These are phyloP conservation scores for Suillus hirtellus DNA, from an alignment of 768 basidiomycete genomes.

Conservation along the genomic window DNA sequence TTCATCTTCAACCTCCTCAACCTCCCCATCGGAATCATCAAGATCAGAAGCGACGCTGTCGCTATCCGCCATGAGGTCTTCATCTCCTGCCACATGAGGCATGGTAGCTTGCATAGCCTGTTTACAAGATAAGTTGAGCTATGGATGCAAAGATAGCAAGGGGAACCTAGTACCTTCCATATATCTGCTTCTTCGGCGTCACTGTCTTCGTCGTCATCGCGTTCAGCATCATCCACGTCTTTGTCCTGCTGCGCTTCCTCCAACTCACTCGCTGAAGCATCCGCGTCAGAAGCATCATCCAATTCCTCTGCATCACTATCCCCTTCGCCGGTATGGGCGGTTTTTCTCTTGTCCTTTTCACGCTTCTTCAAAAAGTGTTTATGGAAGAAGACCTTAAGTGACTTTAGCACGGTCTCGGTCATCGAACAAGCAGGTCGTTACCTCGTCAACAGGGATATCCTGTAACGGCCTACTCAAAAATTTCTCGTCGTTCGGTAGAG, in stretches of 20 bases:
- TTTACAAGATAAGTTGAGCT: background rate
- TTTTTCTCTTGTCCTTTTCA: slow-evolving; percentile 50
- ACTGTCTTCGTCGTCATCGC: slow-evolving; percentile 18
- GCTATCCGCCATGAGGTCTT: slow-evolving; percentile 42
- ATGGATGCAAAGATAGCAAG: slow-evolving; percentile 4
- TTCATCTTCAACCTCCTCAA: slow-evolving; percentile 34
- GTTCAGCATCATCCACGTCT: slow-evolving; percentile 26
- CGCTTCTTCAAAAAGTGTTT: slow-evolving; percentile 80
- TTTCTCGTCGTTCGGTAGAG: slow-evolving; percentile 67
- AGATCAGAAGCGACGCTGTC: slow-evolving; percentile 30
- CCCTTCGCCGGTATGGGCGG: slow-evolving; percentile 39
- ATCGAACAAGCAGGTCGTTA: slow-evolving; percentile 31
- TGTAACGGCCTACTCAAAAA: slow-evolving; percentile 71
- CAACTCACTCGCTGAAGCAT: slow-evolving; percentile 26
- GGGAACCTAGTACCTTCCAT: slow-evolving; percentile 71
- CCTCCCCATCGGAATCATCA: slow-evolving; percentile 34
- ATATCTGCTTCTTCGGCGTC: slow-evolving; percentile 64
- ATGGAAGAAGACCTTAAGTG: slow-evolving; percentile 80
- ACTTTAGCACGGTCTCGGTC: slow-evolving; percentile 6
- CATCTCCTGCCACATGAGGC: slow-evolving; percentile 58
- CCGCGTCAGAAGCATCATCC: slow-evolving; percentile 32
- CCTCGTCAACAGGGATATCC: slow-evolving; percentile 87
- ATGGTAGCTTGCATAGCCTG: slow-evolving; percentile 91
- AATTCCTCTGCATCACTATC: slow-evolving; percentile 28
- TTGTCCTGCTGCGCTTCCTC: slow-evolving; percentile 35